These are phyloP conservation scores for Trichoderma pleuroti DNA, from an alignment of 2,329 filamentous ascomycete genomes.

Conservation along the genomic window DNA sequence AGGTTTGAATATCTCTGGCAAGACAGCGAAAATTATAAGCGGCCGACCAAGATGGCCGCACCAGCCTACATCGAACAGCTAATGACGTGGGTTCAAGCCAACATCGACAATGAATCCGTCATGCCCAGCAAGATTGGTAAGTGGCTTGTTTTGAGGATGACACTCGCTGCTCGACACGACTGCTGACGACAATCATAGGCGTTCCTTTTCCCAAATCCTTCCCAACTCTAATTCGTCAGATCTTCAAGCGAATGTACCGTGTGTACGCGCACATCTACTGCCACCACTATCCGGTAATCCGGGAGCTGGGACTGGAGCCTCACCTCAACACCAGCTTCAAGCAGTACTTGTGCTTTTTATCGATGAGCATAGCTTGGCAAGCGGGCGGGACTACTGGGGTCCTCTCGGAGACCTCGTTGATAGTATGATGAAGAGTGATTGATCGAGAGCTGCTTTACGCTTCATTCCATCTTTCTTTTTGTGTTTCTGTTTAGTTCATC, in stretches of 20 bases:
- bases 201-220: slow-evolving; percentile 95
- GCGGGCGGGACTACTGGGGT: slow-evolving; percentile 95
- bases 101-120: slow-evolving; percentile 91
- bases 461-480: neutral
- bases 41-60: slow-evolving; percentile 95
- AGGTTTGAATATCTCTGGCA: slow-evolving; percentile 99
- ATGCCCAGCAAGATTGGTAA: slow-evolving; percentile 89
- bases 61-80: slow-evolving; percentile 97
- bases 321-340: slow-evolving; percentile 99
- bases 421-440: slow-evolving; percentile 95
- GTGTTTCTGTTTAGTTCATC: neutral
- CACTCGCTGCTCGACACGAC: neutral
- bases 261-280: slow-evolving; percentile 99
- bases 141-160: slow-evolving; percentile 19
- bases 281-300: slow-evolving; percentile 96
- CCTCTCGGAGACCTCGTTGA: slow-evolving; percentile 93
- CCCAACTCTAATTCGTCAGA: slow-evolving; percentile 80
- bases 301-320: slow-evolving; percentile 90
- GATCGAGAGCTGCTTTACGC: slow-evolving; percentile 24
- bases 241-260: slow-evolving; percentile 98
- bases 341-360: slow-evolving; percentile 98
- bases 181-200: slow-evolving; percentile 45
- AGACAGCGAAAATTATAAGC: slow-evolving; percentile 88
- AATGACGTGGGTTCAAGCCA: slow-evolving; percentile 94
- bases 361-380: slow-evolving; percentile 89